Base-by-base conservation (phyloP, 2,329 filamentous ascomycete genomes). In the Fusarium temperatum region DNA sequence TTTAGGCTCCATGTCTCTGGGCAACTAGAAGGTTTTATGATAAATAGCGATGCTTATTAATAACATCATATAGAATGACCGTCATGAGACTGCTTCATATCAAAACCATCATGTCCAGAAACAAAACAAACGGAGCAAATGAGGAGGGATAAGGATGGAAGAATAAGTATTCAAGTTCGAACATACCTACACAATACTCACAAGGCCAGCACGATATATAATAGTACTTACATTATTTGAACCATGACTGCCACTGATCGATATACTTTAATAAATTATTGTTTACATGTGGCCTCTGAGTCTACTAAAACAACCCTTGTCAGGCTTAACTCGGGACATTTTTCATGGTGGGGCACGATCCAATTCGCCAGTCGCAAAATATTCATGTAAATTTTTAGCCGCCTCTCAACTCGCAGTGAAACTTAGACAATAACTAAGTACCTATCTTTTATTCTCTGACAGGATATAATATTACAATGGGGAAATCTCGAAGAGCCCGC, bases 401-500 rank as follows among this genome's bases (percentile, higher is more conserved):
- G 62, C 60, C 54, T 51, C 30, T 47, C 35, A 48, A 15, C 24
- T 38, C n/a, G 42, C 39, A 42, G 44, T 51, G 45, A 32, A 44
- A 50, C 51, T 56, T 41, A n/a, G 20, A 48, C 48, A 44, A 58
- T 36, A 20, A 30, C 26, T 35, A 35, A 35, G 32, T 35, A 17
- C 32, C 32, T 48, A 8, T 42, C 41, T 26, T 26, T 44, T 22
- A 39, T 41, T 38, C 32, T 51, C 44, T 45, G 35, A 53, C 45
- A 32, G 38, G 8, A 47, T 22, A 42, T 41, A 45, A 48, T 26
- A 26, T 48, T 20, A n/a, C n/a, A 57, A 92, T 92, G 90, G 90
- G 83, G 48, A 92, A 92, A 81, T 88, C 89, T 35, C 85, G 89
- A 44, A 85, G 87, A 66, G 88, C 86, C 78, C 84, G 87, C 71